These are phyloP conservation scores for Fulvia fulva DNA, from an alignment of 2,329 filamentous ascomycete species.

Conservation along the genomic window DNA sequence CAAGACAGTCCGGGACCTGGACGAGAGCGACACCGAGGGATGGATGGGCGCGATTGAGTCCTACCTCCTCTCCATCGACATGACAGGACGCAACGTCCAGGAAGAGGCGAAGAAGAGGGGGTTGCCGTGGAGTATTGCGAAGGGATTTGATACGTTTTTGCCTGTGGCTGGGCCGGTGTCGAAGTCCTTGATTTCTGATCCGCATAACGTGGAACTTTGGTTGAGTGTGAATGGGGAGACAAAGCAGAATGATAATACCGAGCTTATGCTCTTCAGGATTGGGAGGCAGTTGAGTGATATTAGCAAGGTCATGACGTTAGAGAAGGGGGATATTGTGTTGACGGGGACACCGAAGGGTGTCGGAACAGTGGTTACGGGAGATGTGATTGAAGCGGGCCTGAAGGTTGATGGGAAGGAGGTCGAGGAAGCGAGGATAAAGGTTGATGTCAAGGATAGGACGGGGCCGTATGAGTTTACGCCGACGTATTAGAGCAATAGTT, in stretches of 20 bases:
- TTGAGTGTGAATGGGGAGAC: slow-evolving; percentile 76
- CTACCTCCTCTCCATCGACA: slow-evolving; percentile 90
- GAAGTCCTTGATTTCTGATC: slow-evolving; percentile 76
- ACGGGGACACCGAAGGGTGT: slow-evolving; percentile 98
- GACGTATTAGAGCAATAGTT: slow-evolving; percentile 38
- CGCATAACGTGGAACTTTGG: slow-evolving; percentile 82
- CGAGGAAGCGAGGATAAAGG: slow-evolving; percentile 78
- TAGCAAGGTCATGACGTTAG: slow-evolving; percentile 88
- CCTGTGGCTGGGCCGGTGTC: slow-evolving; percentile 78
- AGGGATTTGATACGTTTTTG: slow-evolving; percentile 97
- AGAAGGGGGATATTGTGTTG: slow-evolving; percentile 86
- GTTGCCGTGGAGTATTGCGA: slow-evolving; percentile 91
- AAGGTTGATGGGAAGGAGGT: slow-evolving; percentile 76
- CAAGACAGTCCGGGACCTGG: slow-evolving; percentile 71
- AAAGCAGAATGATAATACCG: slow-evolving; percentile 83
- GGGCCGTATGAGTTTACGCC: slow-evolving; percentile 69
- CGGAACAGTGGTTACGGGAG: slow-evolving; percentile 76
- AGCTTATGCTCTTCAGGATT: slow-evolving; percentile 89
- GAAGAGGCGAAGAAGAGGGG: slow-evolving; percentile 97
- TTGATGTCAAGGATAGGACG: slow-evolving; percentile 73
- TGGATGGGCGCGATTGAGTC: slow-evolving; percentile 79
- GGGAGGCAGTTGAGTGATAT: slow-evolving; percentile 86
- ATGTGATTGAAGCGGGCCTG: slow-evolving; percentile 81
- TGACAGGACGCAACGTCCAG: slow-evolving; percentile 94
- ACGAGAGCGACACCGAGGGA: slow-evolving; percentile 67